Conservation (phyloP, 2,329 filamentous ascomycete species). For the Sphaerulina vaccinii region DNA sequence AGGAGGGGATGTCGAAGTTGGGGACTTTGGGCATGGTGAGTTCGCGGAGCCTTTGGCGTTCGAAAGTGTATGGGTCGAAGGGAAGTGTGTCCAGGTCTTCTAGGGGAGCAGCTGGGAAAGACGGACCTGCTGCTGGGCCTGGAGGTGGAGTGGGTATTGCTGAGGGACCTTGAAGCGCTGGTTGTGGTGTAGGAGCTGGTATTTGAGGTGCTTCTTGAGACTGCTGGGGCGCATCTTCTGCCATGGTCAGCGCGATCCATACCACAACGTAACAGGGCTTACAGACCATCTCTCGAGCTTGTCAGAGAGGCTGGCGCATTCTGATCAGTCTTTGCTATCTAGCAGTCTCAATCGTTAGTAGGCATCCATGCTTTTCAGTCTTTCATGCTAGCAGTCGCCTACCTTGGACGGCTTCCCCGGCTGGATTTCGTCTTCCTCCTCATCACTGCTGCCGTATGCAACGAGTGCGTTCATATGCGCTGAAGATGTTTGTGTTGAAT, state of each 20-base stretch:
- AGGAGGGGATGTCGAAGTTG: slow-evolving; percentile 71
- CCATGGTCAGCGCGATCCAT: neutral
- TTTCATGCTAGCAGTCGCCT: slow-evolving; percentile 34
- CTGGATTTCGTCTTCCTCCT: slow-evolving; percentile 39
- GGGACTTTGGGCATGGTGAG: slow-evolving; percentile 71
- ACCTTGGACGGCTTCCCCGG: slow-evolving; percentile 40
- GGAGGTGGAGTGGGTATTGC: slow-evolving; percentile 7
- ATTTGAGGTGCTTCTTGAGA: neutral
- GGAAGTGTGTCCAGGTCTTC: slow-evolving; percentile 23
- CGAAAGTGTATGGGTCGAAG: slow-evolving; percentile 66
- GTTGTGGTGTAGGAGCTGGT: neutral
- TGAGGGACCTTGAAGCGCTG: neutral
- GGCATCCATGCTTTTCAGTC: slow-evolving; percentile 42
- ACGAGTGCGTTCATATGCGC: slow-evolving; percentile 39
- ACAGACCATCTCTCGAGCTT: neutral
- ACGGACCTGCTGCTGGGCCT: slow-evolving; percentile 16
- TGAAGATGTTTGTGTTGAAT: neutral
- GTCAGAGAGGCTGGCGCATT: slow-evolving; percentile 8
- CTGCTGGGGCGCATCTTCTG: neutral
- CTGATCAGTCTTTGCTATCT: slow-evolving; percentile 30
- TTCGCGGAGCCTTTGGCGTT: slow-evolving; percentile 64
- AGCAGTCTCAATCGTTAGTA: slow-evolving; percentile 43
- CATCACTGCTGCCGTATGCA: slow-evolving; percentile 49
- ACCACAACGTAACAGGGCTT: neutral
- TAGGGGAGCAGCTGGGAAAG: slow-evolving; percentile 7